Evolutionary conservation across 2,329 filamentous ascomycete species (phyloP).

Genomic region (Fusarium lateritium): DNA sequence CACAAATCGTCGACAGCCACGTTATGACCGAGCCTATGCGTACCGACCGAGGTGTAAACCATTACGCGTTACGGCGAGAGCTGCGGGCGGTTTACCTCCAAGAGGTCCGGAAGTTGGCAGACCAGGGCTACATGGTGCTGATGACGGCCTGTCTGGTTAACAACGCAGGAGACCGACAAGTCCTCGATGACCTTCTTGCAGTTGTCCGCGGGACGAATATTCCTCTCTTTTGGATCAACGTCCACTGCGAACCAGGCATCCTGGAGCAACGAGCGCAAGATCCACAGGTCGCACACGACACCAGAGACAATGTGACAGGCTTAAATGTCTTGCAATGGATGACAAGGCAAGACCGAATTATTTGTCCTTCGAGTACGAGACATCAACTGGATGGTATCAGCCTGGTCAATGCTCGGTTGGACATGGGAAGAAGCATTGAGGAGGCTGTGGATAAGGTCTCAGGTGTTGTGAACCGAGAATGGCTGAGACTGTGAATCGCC

Average conservation of each 20-base stretch:
- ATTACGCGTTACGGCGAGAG: constrained; percentile 1
- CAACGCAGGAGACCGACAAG: constrained; percentile 4
- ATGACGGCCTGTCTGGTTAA: constrained; percentile 21
- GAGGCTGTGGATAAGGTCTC: constrained; percentile 9
- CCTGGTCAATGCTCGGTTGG: constrained; percentile 11
- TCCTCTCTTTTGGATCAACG: constrained; percentile 27
- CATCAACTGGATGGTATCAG: not conserved
- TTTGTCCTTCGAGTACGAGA: not conserved
- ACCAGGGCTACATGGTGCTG: constrained; percentile 15
- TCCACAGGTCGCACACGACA: not conserved
- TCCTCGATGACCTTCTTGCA: constrained; percentile 14
- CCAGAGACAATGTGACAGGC: not conserved
- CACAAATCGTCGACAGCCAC: constrained; percentile 20
- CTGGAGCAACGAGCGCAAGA: constrained; percentile 4
- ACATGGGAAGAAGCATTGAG: not conserved
- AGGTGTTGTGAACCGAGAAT: not conserved
- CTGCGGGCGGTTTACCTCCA: constrained; percentile 25
- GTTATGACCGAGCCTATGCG: constrained; percentile 13
- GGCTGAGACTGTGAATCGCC: not conserved
- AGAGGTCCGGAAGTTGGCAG: constrained; percentile 21
- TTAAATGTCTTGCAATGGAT: not conserved
- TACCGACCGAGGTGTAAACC: constrained; percentile 5
- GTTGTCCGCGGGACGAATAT: constrained; percentile 10
- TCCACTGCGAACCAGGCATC: not conserved
- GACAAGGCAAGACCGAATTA: not conserved